phyloP scores from a whole-genome alignment of 1,139 yeast genomes.

The Geotrichum aggregatum region DNA sequence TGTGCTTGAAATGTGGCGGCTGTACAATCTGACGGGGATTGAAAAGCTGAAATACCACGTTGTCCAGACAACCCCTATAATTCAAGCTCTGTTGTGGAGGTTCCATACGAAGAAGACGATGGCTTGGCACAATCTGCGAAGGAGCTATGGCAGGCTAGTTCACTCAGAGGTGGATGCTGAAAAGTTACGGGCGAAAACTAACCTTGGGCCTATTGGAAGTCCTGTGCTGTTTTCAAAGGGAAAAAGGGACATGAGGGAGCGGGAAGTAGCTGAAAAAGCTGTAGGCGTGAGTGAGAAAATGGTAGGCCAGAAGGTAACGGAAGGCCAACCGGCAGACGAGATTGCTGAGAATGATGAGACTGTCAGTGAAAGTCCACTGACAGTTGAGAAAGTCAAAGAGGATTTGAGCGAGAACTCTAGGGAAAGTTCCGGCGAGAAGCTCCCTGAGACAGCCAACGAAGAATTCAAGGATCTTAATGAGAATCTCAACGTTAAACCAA shows the following conservation, averaged over 20 bases:
- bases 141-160: conserved; percentile 2
- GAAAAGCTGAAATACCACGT: conserved; percentile 13
- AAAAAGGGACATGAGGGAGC: not conserved
- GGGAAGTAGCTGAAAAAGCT: too few relatives aligned
- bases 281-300: too few relatives aligned
- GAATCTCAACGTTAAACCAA: not conserved
- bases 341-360: too few relatives aligned
- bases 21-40: conserved; percentile 17
- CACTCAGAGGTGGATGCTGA: not conserved
- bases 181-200: not conserved
- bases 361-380: too few relatives aligned
- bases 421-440: too few relatives aligned
- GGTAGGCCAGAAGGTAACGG: too few relatives aligned
- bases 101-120: not conserved
- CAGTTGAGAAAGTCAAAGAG: too few relatives aligned
- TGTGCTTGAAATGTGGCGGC: conserved; percentile 11
- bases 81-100: conserved; percentile 8
- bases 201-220: conserved; percentile 6
- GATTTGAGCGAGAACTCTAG: too few relatives aligned
- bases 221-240: conserved; percentile 3
- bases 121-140: conserved; percentile 1
- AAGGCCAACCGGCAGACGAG: too few relatives aligned
- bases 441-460: not conserved
- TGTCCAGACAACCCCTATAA: conserved; percentile 11
- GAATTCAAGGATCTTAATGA: not conserved